Percentiles rank a stretch among this genome's conserved stretches.
These are phyloP conservation scores for Gremmenia infestans DNA, from an alignment of 2,329 filamentous ascomycete genomes.

Conservation along the genomic window DNA sequence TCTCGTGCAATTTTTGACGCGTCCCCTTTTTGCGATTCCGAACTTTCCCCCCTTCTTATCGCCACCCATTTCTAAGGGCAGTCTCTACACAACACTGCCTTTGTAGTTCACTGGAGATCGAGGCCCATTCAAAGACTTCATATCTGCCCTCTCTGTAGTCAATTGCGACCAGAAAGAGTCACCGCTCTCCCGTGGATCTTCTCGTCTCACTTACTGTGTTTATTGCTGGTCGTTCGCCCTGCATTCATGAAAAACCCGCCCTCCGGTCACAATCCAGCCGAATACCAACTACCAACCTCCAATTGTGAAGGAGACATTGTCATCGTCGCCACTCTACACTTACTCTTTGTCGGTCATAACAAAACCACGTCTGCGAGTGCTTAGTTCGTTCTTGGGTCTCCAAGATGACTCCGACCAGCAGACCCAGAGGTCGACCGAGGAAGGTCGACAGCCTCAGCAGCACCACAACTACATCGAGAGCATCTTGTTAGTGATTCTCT, in stretches of 20 bases:
- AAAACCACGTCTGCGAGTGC: too few species aligned
- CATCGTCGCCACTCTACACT: too few species aligned
- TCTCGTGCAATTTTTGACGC: too few species aligned
- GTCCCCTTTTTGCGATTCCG: too few species aligned
- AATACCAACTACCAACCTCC: not conserved
- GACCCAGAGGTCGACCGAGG: conserved; percentile 20
- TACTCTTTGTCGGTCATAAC: too few species aligned
- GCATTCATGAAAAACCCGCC: not conserved
- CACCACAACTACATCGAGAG: conserved; percentile 18
- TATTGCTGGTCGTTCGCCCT: not conserved
- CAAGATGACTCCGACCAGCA: conserved; percentile 17
- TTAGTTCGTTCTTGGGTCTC: not conserved
- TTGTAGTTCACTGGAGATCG: too few species aligned
- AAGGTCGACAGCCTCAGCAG: conserved; percentile 14
- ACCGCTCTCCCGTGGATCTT: not conserved
- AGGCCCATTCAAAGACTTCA: too few species aligned
- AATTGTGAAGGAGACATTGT: not conserved
- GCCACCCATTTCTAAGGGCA: too few species aligned
- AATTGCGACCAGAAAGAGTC: not conserved
- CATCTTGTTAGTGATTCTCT: conserved; percentile 21
- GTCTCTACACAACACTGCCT: too few species aligned
- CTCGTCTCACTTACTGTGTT: not conserved
- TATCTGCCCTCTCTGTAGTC: not conserved
- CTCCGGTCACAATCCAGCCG: not conserved
- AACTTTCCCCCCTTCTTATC: too few species aligned